Conservation (phyloP, 345 rosid genomes). For the Raphanus raphanistrum region DNA sequence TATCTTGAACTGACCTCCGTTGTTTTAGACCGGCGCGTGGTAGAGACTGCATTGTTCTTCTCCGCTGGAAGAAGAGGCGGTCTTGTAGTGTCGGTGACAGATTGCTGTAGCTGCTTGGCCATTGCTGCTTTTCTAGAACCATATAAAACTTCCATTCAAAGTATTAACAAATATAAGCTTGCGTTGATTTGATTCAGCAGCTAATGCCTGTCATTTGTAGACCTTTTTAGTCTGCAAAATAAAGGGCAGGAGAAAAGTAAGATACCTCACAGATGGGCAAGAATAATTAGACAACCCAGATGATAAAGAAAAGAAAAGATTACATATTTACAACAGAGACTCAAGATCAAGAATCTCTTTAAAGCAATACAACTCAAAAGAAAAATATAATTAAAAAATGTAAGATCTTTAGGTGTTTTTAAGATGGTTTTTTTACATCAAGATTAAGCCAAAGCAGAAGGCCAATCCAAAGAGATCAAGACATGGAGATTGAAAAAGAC, state of each 20-base stretch:
- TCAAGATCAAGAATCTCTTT: constrained; percentile 22
- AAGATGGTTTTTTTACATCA: background rate
- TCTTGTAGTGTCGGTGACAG: constrained; percentile 52
- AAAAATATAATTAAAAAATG: background rate
- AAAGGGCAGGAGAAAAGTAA: constrained; percentile 46
- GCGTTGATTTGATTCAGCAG: constrained; percentile 47
- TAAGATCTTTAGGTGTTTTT: constrained; percentile 11
- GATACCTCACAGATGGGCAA: constrained; percentile 53
- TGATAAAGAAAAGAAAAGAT: constrained; percentile 29
- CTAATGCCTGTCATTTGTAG: constrained; percentile 34
- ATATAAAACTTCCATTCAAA: constrained; percentile 64
- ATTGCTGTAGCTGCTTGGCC: constrained; percentile 48
- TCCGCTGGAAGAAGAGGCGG: constrained; percentile 68
- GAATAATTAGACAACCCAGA: constrained; percentile 42
- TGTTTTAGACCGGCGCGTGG: constrained; percentile 50
- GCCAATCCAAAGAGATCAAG: constrained; percentile 43
- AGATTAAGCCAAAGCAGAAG: constrained; percentile 8
- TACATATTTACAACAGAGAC: constrained; percentile 54
- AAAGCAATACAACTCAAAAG: background rate
- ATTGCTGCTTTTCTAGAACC: constrained; percentile 45
- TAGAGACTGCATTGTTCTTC: constrained; percentile 56
- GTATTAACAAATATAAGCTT: constrained; percentile 43
- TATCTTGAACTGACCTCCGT: constrained; percentile 79
- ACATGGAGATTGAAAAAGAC: constrained; percentile 37
- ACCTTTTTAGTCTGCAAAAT: constrained; percentile 51